phyloP scores from a whole-genome alignment of 768 basidiomycete species.

The Candolleomyces efflorescens region DNA sequence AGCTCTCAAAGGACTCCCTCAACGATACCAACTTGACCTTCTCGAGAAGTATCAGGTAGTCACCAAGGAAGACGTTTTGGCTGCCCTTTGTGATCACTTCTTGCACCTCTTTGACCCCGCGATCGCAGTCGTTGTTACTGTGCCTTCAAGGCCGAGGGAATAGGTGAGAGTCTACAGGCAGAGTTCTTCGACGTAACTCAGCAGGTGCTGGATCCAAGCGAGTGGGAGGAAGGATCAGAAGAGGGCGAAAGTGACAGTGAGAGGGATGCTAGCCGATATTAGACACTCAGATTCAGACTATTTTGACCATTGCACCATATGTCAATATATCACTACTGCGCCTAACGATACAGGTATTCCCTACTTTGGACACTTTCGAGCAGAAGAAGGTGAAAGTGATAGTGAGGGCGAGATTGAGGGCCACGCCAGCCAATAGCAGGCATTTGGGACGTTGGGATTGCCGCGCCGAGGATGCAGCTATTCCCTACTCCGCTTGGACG shows the following conservation, averaged over 20 bases:
- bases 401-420: neutral
- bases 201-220: slow-evolving; percentile 52
- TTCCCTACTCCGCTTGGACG: neutral
- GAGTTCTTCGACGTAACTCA: slow-evolving; percentile 80
- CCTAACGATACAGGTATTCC: too few species aligned
- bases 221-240: slow-evolving; percentile 35
- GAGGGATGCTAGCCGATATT: neutral
- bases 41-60: slow-evolving; percentile 77
- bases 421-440: neutral
- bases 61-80: slow-evolving; percentile 72
- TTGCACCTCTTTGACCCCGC: slow-evolving; percentile 81
- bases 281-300: too few species aligned
- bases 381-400: slow-evolving; percentile 7
- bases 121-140: slow-evolving; percentile 77
- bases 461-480: neutral
- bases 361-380: too few species aligned
- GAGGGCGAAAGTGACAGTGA: slow-evolving; percentile 3
- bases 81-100: slow-evolving; percentile 67
- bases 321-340: too few species aligned
- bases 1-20: slow-evolving; percentile 79
- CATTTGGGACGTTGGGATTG: neutral
- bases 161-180: slow-evolving; percentile 55
- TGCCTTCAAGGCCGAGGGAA: slow-evolving; percentile 73
- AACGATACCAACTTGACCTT: slow-evolving; percentile 68
- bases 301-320: too few species aligned